phyloP scores from a whole-genome alignment of 2,329 filamentous ascomycete species.

The Nakataea oryzae region DNA sequence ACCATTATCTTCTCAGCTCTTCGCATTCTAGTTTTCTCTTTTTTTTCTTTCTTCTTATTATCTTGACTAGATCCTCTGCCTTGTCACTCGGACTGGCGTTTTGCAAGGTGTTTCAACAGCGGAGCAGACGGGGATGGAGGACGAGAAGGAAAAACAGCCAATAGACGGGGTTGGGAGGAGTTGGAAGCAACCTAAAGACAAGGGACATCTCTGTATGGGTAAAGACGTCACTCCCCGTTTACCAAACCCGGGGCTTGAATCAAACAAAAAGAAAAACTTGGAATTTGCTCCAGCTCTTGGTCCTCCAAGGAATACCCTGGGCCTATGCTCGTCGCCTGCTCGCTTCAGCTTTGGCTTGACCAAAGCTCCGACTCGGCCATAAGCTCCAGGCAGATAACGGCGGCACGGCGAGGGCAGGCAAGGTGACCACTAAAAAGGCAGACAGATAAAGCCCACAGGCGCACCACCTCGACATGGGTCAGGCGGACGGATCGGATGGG shows the following conservation, averaged over 20 bases:
- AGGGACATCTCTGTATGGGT: neutral
- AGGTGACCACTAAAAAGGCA: too few species aligned
- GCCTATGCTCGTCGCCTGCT: too few species aligned
- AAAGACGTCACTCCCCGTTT: neutral
- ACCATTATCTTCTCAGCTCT: neutral
- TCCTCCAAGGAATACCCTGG: too few species aligned
- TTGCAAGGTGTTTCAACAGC: neutral
- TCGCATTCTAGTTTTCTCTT: neutral
- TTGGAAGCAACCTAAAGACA: neutral
- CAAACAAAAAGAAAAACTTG: neutral
- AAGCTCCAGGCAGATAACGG: too few species aligned
- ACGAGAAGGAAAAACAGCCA: neutral
- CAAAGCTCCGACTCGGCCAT: too few species aligned
- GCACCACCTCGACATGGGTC: too few species aligned
- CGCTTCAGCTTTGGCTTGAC: neutral
- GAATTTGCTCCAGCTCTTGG: neutral
- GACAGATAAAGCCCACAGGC: too few species aligned
- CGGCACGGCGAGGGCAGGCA: too few species aligned
- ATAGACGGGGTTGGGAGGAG: neutral
- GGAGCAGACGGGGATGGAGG: neutral
- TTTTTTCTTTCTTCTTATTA: neutral
- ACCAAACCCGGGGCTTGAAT: neutral
- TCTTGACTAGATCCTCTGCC: neutral
- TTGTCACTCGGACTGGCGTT: neutral
- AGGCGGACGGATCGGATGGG: too few species aligned